Percentiles rank a stretch among this genome's conserved stretches.
These are phyloP conservation scores for Penicillium sp. DNA, from an alignment of 2,329 filamentous ascomycete species.

Conservation along the genomic window DNA sequence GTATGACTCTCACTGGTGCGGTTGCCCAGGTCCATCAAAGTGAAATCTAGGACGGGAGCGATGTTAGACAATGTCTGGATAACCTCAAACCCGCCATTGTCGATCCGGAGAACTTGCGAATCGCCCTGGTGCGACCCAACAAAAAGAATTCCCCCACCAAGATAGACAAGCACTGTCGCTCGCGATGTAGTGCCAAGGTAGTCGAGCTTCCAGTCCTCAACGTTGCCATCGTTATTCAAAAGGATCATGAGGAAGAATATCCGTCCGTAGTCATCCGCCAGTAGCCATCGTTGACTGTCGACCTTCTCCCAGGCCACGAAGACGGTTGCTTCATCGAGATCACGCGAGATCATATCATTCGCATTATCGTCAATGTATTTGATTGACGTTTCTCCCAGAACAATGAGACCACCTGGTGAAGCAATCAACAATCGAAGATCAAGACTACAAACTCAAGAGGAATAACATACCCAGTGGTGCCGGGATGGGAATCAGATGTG, in stretches of 20 bases:
- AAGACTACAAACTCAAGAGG: neutral
- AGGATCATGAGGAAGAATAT: slow-evolving; percentile 80
- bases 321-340: slow-evolving; percentile 69
- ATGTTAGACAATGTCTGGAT: slow-evolving; percentile 78
- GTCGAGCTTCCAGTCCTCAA: slow-evolving; percentile 67
- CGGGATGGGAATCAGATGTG: slow-evolving; percentile 59
- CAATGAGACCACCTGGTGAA: slow-evolving; percentile 61
- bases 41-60: slow-evolving; percentile 87
- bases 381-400: slow-evolving; percentile 75
- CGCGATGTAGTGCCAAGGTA: slow-evolving; percentile 66
- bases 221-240: slow-evolving; percentile 59
- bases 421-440: slow-evolving; percentile 51
- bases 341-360: slow-evolving; percentile 60
- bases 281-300: slow-evolving; percentile 74
- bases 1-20: slow-evolving; percentile 71
- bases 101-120: slow-evolving; percentile 71
- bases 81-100: slow-evolving; percentile 58
- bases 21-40: slow-evolving; percentile 93
- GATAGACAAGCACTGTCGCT: slow-evolving; percentile 72
- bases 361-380: slow-evolving; percentile 78
- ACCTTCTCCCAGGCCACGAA: slow-evolving; percentile 90
- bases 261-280: slow-evolving; percentile 86
- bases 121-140: slow-evolving; percentile 91
- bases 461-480: slow-evolving; percentile 48
- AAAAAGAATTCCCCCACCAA: slow-evolving; percentile 65